Percentiles rank a stretch among this genome's conserved stretches.
These are phyloP conservation scores for Malassezia japonica DNA, from an alignment of 1,284 basidiomycete genomes.

Conservation along the genomic window DNA sequence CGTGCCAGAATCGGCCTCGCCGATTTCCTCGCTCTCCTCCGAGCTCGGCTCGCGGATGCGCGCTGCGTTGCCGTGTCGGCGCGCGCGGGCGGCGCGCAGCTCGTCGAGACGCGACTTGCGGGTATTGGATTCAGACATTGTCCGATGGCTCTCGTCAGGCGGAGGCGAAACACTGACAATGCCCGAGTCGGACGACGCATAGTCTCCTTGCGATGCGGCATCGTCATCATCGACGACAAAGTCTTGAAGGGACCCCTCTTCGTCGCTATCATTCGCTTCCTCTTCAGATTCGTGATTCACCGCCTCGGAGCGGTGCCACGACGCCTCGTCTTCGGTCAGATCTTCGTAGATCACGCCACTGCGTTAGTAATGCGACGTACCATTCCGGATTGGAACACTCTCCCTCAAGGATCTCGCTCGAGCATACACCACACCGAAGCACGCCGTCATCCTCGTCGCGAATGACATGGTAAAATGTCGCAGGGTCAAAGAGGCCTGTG, in stretches of 20 bases:
- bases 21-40: background rate
- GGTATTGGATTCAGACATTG: background rate
- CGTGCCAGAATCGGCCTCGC: too few relatives aligned
- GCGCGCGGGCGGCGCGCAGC: background rate
- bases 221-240: constrained; percentile 13
- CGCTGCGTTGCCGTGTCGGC: background rate
- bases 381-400: constrained; percentile 32
- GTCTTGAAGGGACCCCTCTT: constrained; percentile 16
- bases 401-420: constrained; percentile 34
- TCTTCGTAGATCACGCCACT: constrained; percentile 15
- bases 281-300: constrained; percentile 8
- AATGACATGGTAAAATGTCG: constrained; percentile 24
- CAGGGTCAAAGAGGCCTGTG: constrained; percentile 9
- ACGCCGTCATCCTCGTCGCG: constrained; percentile 37
- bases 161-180: constrained; percentile 8
- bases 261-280: constrained; percentile 3
- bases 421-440: constrained; percentile 34
- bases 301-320: background rate
- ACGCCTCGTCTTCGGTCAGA: constrained; percentile 8
- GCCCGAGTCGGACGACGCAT: constrained; percentile 11
- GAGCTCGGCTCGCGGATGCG: background rate
- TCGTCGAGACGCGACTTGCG: constrained; percentile 8
- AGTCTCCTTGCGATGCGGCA: background rate
- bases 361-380: constrained; percentile 14
- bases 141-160: background rate